Conservation (phyloP, 163 green algal species). For the Volvox carteri region DNA sequence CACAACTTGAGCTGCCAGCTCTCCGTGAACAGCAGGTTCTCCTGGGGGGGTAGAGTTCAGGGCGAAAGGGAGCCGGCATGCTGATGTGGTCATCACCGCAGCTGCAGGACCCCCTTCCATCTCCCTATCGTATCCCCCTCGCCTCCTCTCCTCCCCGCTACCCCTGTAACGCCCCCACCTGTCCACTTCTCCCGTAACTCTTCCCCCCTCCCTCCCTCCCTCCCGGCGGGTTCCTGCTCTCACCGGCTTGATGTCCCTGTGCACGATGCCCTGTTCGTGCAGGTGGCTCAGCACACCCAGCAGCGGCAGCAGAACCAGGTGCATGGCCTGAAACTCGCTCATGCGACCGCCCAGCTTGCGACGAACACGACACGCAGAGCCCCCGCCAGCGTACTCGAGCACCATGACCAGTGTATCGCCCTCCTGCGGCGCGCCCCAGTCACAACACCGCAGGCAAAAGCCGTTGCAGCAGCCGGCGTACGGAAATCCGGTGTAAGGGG, state of each 20-base stretch:
- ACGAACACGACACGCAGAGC: conserved; percentile 4
- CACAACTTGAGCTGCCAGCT: conserved; percentile 45
- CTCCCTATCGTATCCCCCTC: not conserved
- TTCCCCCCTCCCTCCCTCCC: not conserved
- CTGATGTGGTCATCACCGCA: no score
- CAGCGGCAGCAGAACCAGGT: conserved; percentile 38
- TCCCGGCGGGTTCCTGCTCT: not conserved
- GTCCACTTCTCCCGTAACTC: not conserved
- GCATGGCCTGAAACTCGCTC: conserved; percentile 26
- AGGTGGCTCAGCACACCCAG: conserved; percentile 16
- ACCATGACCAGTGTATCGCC: conserved; percentile 35
- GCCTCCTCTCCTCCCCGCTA: not conserved
- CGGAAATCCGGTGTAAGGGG: no score
- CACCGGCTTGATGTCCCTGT: conserved; percentile 45
- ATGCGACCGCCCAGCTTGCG: conserved; percentile 39
- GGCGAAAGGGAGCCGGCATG: no score
- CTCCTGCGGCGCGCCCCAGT: not conserved
- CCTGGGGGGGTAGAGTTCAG: not conserved
- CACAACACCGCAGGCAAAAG: not conserved
- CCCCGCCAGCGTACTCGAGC: conserved; percentile 24
- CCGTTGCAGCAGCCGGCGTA: no score
- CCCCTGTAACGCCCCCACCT: not conserved
- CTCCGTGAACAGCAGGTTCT: conserved; percentile 56
- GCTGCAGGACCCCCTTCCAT: not conserved
- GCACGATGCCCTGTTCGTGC: conserved; percentile 26